Evolutionary conservation across 2,329 filamentous ascomycete species (phyloP).

Genomic region (Mycosphaerella arachidis): DNA sequence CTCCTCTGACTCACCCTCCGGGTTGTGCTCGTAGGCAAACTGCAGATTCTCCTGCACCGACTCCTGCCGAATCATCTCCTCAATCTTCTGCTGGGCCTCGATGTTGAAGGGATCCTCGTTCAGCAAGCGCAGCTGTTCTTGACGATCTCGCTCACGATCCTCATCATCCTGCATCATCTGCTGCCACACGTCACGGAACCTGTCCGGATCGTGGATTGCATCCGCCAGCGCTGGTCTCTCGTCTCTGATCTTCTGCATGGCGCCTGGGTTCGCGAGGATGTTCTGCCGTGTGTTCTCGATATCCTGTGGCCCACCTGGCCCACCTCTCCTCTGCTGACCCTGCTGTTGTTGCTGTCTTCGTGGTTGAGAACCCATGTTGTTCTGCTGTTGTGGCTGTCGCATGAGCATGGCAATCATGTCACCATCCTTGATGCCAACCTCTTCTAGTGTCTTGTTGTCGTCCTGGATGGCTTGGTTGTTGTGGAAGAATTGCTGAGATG

Average conservation of each 20-base stretch:
- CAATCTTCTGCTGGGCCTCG: slow-evolving; percentile 86
- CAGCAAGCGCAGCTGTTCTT: slow-evolving; percentile 75
- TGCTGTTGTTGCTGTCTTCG: slow-evolving; percentile 35
- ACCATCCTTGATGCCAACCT: slow-evolving; percentile 75
- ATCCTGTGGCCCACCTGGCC: slow-evolving; percentile 35
- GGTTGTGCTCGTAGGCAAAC: slow-evolving; percentile 94
- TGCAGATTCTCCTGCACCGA: slow-evolving; percentile 92
- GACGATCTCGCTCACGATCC: slow-evolving; percentile 68
- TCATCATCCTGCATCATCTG: slow-evolving; percentile 66
- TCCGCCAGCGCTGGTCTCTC: slow-evolving; percentile 73
- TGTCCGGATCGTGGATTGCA: slow-evolving; percentile 68
- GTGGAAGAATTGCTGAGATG: slow-evolving; percentile 79
- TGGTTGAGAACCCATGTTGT: slow-evolving; percentile 34
- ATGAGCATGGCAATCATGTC: slow-evolving; percentile 92
- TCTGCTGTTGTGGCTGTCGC: slow-evolving; percentile 44
- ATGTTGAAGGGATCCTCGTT: slow-evolving; percentile 94
- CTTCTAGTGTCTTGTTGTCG: slow-evolving; percentile 73
- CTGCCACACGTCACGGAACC: slow-evolving; percentile 69
- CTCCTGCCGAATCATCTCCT: slow-evolving; percentile 95
- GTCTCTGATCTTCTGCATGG: slow-evolving; percentile 66
- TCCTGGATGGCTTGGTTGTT: slow-evolving; percentile 78
- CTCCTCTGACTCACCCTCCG: slow-evolving; percentile 65
- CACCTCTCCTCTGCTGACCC: slow-evolving; percentile 16
- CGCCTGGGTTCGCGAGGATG: slow-evolving; percentile 70
- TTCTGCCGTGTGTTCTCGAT: slow-evolving; percentile 81